Conservation (phyloP, 192 early-diverging fungal species). For the Geosiphon pyriformis region DNA sequence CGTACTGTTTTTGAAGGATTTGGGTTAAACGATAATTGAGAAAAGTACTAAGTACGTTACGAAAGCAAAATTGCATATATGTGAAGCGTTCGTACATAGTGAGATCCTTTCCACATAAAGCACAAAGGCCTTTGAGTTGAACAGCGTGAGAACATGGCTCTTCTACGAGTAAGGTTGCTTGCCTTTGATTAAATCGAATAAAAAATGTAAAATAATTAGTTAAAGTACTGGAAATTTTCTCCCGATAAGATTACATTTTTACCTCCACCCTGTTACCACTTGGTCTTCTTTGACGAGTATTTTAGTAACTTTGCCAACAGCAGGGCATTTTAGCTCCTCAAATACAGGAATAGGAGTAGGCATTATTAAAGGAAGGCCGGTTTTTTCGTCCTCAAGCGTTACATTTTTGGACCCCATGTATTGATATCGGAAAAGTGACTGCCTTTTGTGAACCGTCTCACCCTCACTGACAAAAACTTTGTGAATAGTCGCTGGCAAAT, state of each 20-base stretch:
- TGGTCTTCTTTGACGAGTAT: neutral
- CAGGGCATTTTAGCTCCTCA: neutral
- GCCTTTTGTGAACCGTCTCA: neutral
- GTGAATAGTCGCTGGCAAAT: slow-evolving; percentile 7
- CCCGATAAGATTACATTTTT: neutral
- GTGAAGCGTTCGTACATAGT: slow-evolving; percentile 33
- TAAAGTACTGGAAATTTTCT: no score
- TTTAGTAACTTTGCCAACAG: neutral
- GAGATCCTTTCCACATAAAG: slow-evolving; percentile 72
- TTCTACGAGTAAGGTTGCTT: neutral
- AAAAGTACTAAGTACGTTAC: neutral
- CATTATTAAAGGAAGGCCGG: no score
- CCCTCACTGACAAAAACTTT: neutral
- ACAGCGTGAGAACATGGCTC: slow-evolving; percentile 71
- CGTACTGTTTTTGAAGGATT: no score
- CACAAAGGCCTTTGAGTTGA: slow-evolving; percentile 74
- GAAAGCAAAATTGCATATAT: neutral
- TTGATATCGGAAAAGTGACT: neutral
- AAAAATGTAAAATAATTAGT: no score
- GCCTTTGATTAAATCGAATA: neutral
- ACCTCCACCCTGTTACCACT: neutral
- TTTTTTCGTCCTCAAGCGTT: neutral
- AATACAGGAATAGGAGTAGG: no score
- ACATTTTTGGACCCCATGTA: neutral
- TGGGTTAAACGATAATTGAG: neutral